Evolutionary conservation across 768 basidiomycete species (phyloP).

Genomic region (Pleurotus giganteus): DNA sequence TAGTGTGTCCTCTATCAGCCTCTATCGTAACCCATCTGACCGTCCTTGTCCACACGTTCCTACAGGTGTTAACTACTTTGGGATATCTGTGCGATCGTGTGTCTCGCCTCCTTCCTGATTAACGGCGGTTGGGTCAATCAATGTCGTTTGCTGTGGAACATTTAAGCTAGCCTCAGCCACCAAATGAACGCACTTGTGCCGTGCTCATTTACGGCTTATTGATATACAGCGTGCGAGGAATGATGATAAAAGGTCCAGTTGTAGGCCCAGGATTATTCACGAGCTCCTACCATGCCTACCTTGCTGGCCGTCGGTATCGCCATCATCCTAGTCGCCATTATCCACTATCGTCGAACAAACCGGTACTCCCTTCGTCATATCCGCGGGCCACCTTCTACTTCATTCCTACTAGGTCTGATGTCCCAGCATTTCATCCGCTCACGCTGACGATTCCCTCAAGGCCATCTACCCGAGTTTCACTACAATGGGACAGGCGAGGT

Average conservation of each 20-base stretch:
- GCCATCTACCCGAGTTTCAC: slow-evolving; percentile 47
- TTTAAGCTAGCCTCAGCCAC: background rate
- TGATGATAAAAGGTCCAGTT: background rate
- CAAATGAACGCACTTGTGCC: background rate
- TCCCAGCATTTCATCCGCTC: background rate
- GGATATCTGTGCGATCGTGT: background rate
- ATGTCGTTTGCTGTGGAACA: too few relatives aligned
- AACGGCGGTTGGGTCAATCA: too few relatives aligned
- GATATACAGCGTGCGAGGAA: background rate
- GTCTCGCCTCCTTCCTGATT: too few relatives aligned
- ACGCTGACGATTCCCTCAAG: slow-evolving; percentile 23
- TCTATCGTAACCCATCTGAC: background rate
- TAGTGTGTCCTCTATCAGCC: background rate
- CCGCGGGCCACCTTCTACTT: slow-evolving; percentile 47
- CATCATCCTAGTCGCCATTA: background rate
- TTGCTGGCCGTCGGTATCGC: background rate
- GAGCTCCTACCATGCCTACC: background rate
- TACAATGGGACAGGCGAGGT: slow-evolving; percentile 45
- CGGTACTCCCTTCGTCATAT: slow-evolving; percentile 43
- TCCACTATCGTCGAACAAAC: slow-evolving; percentile 29
- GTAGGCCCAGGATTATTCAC: background rate
- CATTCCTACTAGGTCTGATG: slow-evolving; percentile 43
- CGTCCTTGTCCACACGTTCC: background rate
- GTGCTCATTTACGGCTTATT: background rate
- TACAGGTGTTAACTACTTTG: background rate